Evolutionary conservation across 1,284 basidiomycete genomes (phyloP), one percentile per base, ranked within the genome.

Genomic region (Cronartium quercuum): DNA sequence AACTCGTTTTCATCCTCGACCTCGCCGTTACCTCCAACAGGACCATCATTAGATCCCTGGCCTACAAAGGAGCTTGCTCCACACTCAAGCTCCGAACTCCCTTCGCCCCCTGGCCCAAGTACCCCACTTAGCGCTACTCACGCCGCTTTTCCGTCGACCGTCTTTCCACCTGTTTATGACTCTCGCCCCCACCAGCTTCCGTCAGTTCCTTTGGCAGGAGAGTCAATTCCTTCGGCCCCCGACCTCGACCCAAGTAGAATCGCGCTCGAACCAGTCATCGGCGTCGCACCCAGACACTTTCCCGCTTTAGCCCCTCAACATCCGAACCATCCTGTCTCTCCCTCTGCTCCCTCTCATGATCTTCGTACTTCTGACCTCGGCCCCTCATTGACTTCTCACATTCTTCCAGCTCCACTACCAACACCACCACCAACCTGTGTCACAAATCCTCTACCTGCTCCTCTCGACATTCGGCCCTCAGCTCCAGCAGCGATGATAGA

Each of bases 401-500:
- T 76, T 77, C 76, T 78, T 4, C 78, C 80, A 35, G 77, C 81
- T 0, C 78, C 78, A 34, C 69, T 75, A 38, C 65, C 68, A 24
- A 41, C 76, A 21, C 77, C 67, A 24, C 66, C 66, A n/a, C 76
- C 76, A 24, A 73, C 76, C 29, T 67, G 67, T 42, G 60, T 44
- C 47, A 62, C 73, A 66, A n/a, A 76, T 60, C 66, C 66, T 47
- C 78, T 67, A 68, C 78, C 76, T 78, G 13, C 81, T 81, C 51
- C 82, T 82, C 13, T 77, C 80, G 37, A 18, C 15, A 24, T 80
- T 80, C n/a, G 66, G 15, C 37, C 62, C 38, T 57, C 57, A 42
- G 35, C 55, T 55, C 6, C 51, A 55, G 51, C n/a, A 24, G 3
- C n/a, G 51, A 55, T 55, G 51, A 82, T 91, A 61, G 88, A 90